Evolutionary conservation across 371 early-diverging fungal genomes (phyloP).

Genomic region (Smittium mucronatum): DNA sequence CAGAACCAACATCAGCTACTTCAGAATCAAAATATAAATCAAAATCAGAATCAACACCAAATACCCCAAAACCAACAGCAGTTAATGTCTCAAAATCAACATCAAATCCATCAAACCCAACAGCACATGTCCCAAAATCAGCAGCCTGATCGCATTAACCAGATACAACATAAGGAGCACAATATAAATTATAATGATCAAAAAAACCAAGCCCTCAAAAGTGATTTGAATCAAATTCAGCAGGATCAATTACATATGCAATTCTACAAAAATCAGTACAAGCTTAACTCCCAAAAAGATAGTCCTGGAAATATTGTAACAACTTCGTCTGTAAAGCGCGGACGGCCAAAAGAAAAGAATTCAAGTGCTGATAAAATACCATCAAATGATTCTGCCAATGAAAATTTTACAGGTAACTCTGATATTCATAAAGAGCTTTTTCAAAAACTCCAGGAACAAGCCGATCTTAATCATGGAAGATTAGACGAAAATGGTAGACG

Average conservation of each 20-base stretch:
- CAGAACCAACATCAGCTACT: background rate
- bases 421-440: background rate
- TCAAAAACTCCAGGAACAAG: conserved; percentile 2
- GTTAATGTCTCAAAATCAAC: background rate
- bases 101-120: background rate
- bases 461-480: conserved; percentile 5
- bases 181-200: background rate
- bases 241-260: background rate
- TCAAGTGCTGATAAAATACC: background rate
- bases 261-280: background rate
- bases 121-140: background rate
- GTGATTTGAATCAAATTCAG: background rate
- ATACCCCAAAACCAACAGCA: background rate
- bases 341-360: background rate
- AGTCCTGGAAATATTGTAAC: background rate
- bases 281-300: background rate
- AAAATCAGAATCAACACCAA: background rate
- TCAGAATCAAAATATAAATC: background rate
- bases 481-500: conserved; percentile 20
- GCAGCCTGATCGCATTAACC: background rate
- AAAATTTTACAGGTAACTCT: background rate
- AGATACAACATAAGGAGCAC: background rate
- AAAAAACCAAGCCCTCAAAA: background rate
- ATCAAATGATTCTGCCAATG: background rate
- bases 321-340: background rate